These are phyloP conservation scores for Carpinus viminea DNA, from an alignment of 306 rosid genomes.

Conservation along the genomic window DNA sequence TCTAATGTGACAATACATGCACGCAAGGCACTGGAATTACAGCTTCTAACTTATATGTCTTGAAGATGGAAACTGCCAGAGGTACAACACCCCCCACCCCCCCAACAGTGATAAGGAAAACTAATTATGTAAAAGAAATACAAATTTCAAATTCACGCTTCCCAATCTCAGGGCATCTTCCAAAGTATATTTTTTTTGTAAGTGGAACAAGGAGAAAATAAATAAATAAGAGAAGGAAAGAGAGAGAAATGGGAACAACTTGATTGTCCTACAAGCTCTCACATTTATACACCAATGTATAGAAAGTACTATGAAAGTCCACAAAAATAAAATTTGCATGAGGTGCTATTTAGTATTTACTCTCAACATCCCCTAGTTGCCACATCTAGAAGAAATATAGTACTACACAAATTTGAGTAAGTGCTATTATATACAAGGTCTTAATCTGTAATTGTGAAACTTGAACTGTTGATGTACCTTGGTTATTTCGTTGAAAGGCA, in stretches of 20 bases:
- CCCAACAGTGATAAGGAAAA: not conserved
- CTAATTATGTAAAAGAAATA: not conserved
- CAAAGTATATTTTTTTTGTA: not conserved
- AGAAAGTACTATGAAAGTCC: not conserved
- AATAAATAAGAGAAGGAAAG: not conserved
- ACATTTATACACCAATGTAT: not conserved
- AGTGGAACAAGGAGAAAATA: not conserved
- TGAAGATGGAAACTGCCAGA: not conserved
- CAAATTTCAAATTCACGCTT: not conserved
- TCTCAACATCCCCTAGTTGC: not conserved
- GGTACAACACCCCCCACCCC: not conserved
- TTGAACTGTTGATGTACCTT: constrained; percentile 34
- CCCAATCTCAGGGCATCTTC: not conserved
- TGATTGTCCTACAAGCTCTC: not conserved
- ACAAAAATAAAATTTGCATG: not conserved
- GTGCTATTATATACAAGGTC: not conserved
- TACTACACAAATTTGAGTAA: not conserved
- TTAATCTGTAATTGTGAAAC: not conserved
- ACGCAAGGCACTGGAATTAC: not conserved
- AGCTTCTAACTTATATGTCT: not conserved
- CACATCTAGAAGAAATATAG: not conserved
- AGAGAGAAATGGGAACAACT: not conserved
- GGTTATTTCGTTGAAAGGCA: constrained; percentile 39
- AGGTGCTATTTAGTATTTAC: not conserved
- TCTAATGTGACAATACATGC: not conserved